Base-by-base conservation (phyloP, 768 basidiomycete species). In the Boletus eberwhitei region DNA sequence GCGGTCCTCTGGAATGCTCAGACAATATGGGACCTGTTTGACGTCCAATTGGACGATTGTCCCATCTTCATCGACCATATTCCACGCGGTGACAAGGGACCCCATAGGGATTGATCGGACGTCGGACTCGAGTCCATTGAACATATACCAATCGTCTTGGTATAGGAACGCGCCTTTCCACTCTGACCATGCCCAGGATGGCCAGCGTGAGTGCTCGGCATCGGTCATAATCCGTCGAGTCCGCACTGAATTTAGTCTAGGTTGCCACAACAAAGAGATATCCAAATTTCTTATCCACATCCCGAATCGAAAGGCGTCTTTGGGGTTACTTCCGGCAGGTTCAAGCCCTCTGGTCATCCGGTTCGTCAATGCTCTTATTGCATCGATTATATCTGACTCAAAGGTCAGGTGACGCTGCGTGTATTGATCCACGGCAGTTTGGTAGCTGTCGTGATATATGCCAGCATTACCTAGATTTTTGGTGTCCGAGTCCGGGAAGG, bases 141-240 rank as follows among this genome's bases (percentile, higher is more conserved):
- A 16, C 41, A 50, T 29, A 5, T 52, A 45, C 17, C 39, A 26
- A 32, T 53, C 55, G 41, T 37, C 13, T 21, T 48, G 31, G n/a
- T 57, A 61, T 8, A 50, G 26, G 14, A 58, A 48, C 9, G 60
- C 64, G 37, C 66, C 66, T 24, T 43, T 59, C 66, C 65, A 66
- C 2, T 60, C 65, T 5, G 66, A 54, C 60, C 65, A 66, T 14
- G 66, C 63, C 65, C 65, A 66, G 16, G 66, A 65, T 6, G 63
- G 65, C 51, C 56, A 67, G 32, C 13, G 22, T 1, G 54, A n/a
- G 36, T 16, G 22, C 19, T 24, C 32, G 2, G 22, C 12, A 35
- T 45, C 14, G 14, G 37, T 31, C 2, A 8, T n/a, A 24, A 39
- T 41, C 2, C 65, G 66, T 7, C 60, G 53, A 4, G 47, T 32